Evolutionary conservation across 192 early-diverging fungal species (phyloP).

Genomic region (Dissophora ornata): DNA sequence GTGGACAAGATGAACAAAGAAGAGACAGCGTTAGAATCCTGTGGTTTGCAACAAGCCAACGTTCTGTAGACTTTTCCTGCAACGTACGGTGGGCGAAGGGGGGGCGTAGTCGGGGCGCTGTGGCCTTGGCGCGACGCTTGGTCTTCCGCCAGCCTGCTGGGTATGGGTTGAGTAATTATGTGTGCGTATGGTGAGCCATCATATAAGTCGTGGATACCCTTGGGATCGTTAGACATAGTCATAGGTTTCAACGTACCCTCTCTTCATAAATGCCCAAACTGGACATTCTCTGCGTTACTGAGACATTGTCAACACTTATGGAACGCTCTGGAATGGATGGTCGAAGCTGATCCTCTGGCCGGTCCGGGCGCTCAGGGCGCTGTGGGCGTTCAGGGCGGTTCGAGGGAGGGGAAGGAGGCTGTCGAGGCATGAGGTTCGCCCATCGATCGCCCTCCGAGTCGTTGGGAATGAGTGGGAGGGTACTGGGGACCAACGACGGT

Average conservation of each 20-base stretch:
- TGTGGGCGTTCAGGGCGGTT: constrained; percentile 44
- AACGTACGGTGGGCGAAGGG: constrained; percentile 50
- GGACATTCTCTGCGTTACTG: constrained; percentile 41
- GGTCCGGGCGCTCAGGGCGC: constrained; percentile 53
- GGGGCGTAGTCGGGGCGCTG: constrained; percentile 47
- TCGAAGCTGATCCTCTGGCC: constrained; percentile 47
- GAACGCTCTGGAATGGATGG: constrained; percentile 53
- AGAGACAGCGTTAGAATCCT: too few relatives aligned
- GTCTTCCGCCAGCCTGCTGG: constrained; percentile 47
- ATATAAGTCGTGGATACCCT: too few relatives aligned
- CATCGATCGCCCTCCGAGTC: constrained; percentile 62
- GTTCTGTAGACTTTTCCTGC: too few relatives aligned
- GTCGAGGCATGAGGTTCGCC: constrained; percentile 69
- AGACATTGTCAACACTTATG: constrained; percentile 46
- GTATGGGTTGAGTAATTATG: too few relatives aligned
- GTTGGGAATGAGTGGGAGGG: constrained; percentile 42
- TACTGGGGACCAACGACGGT: constrained; percentile 45
- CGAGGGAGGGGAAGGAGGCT: constrained; percentile 28
- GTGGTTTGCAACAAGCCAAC: too few relatives aligned
- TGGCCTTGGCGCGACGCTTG: constrained; percentile 52
- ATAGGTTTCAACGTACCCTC: too few relatives aligned
- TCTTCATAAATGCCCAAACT: constrained; percentile 42
- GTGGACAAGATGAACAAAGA: background rate
- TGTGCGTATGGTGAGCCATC: too few relatives aligned
- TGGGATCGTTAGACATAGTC: too few relatives aligned